Evolutionary conservation across 148 eudicot genomes (phyloP), one percentile per base, ranked within the genome.

Genomic region (Chenopodium berlandieri): DNA sequence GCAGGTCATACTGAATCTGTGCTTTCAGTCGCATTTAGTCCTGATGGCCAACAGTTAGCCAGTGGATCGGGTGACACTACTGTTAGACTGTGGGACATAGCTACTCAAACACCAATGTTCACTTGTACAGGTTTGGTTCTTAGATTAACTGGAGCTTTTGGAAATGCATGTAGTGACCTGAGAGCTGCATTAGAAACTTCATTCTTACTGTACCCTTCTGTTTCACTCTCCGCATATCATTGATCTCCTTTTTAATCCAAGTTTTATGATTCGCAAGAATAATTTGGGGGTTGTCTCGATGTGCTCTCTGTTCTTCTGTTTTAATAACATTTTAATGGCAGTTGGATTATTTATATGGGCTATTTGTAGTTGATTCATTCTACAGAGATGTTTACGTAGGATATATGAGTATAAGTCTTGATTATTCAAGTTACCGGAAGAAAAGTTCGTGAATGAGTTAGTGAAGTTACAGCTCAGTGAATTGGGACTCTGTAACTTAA

Each of bases 51-150:
- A 73, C 97, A 93, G n/a, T 83, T 95, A 86, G 98, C 99, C 40
- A 92, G 94, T 88, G 97, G 99, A 37, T 96, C 99, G 31, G 98
- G 99, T 65, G 99, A 96, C 85, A 96, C 99, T 14, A 94, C 97
- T 71, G 98, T 96, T 52, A 90, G 98, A 66, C 82, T 96, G 22
- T 96, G 99, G 99, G 99, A 96, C 89, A 85, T 92, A 20, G 87
- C 83, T 80, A 95, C 98, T 23, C 98, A 94, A 85, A 94, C 99
- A 54, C 99, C 99, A 47, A 71, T 94, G 89, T 90, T 86, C 83
- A 92, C 95, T 16, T 96, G 99, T 82, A 89, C 92, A 92, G 99
- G 99, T 95, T 40, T 80, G 87, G 37, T 72, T 73, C 66, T 14
- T 58, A 37, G 2, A 63, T 69, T 34, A 12, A 50, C 23, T 78